Percentiles rank a stretch among this genome's conserved stretches.
Evolutionary conservation across 2,329 filamentous ascomycete genomes (phyloP).

Genomic region (Endoconidiophora laricicola): DNA sequence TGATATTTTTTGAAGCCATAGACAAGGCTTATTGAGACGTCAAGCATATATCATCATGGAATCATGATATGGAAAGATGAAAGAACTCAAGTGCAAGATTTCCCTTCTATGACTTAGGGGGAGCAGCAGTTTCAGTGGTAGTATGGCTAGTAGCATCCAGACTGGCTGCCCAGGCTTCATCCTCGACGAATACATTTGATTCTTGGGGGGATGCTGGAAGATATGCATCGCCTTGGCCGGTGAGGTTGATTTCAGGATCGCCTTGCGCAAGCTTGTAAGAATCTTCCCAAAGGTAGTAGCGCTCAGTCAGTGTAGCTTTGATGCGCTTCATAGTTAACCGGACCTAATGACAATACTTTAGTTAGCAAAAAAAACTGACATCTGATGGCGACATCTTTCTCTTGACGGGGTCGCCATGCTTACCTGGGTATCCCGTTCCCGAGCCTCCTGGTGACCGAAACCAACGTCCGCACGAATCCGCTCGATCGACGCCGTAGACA

Average conservation of each 20-base stretch:
- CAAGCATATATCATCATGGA: too few relatives aligned
- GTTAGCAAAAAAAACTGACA: not conserved
- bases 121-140: not conserved
- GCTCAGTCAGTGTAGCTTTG: slow-evolving; percentile 70
- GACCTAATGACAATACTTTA: slow-evolving; percentile 35
- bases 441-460: slow-evolving; percentile 55
- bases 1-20: too few relatives aligned
- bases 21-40: too few relatives aligned
- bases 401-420: slow-evolving; percentile 18
- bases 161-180: slow-evolving; percentile 14
- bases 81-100: not conserved
- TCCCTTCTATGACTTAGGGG: slow-evolving; percentile 3
- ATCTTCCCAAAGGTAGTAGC: slow-evolving; percentile 77
- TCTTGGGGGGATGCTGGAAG: slow-evolving; percentile 25
- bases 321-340: slow-evolving; percentile 64
- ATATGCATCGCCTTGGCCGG: slow-evolving; percentile 31
- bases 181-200: slow-evolving; percentile 22
- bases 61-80: not conserved
- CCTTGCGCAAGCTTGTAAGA: slow-evolving; percentile 47
- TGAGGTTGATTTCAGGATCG: slow-evolving; percentile 51
- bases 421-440: slow-evolving; percentile 49
- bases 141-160: slow-evolving; percentile 8
- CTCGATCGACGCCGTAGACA: slow-evolving; percentile 62
- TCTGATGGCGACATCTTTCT: not conserved
- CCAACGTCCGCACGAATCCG: slow-evolving; percentile 49